A percentile compares a stretch with the other conserved stretches of the same genome.
These are phyloP conservation scores for Echria macrotheca DNA, from an alignment of 495 filamentous ascomycete species.

Conservation along the genomic window DNA sequence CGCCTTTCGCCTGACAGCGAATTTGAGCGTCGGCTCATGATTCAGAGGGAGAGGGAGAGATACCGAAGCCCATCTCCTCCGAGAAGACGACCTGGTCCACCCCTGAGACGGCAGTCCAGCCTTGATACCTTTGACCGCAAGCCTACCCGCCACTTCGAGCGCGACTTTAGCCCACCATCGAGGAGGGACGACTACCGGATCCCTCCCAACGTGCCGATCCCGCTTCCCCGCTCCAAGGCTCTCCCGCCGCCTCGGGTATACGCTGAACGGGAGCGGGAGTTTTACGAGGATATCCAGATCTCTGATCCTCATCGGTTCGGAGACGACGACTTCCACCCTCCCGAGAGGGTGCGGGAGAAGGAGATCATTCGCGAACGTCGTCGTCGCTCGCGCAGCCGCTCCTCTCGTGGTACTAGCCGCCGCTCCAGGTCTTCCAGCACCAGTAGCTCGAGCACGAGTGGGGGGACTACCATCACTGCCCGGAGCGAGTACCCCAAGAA, in stretches of 20 bases:
- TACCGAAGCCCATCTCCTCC: slow-evolving; percentile 35
- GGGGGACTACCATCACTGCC: slow-evolving; percentile 38
- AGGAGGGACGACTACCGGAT: slow-evolving; percentile 34
- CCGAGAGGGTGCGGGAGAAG: slow-evolving; percentile 46
- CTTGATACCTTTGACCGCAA: slow-evolving; percentile 48
- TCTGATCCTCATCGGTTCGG: slow-evolving; percentile 62
- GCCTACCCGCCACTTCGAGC: slow-evolving; percentile 41
- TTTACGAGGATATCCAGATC: slow-evolving; percentile 57
- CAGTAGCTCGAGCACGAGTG: slow-evolving; percentile 39
- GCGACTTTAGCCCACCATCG: slow-evolving; percentile 40
- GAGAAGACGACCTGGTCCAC: slow-evolving; percentile 18
- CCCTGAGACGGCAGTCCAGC: slow-evolving; percentile 40
- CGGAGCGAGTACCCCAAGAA: slow-evolving; percentile 67
- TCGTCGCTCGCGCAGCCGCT: slow-evolving; percentile 27
- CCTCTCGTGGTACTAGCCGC: slow-evolving; percentile 23
- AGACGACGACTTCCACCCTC: slow-evolving; percentile 61
- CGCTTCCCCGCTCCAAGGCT: slow-evolving; percentile 44
- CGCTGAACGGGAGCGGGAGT: slow-evolving; percentile 48
- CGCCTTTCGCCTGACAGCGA: slow-evolving; percentile 26
- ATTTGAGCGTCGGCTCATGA: slow-evolving; percentile 26
- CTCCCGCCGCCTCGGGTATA: slow-evolving; percentile 45
- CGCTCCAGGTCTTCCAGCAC: slow-evolving; percentile 39
- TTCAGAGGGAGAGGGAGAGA: slow-evolving; percentile 31
- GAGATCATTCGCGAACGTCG: slow-evolving; percentile 40
- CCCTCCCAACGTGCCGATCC: slow-evolving; percentile 48